Conservation (phyloP, 108 stramenopile genomes). For the Poteriospumella lacustris region DNA sequence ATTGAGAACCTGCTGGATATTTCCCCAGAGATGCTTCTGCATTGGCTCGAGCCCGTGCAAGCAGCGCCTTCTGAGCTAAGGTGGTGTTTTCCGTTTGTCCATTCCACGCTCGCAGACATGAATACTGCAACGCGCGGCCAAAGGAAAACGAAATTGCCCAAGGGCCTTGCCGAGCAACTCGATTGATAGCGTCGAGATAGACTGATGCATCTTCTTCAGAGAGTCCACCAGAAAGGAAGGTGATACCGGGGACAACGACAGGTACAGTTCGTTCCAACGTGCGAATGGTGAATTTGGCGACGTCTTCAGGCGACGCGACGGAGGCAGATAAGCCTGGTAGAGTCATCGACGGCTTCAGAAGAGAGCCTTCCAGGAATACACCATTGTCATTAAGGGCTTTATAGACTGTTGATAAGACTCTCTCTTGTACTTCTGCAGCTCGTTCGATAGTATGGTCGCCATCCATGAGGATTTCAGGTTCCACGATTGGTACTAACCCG, state of each 20-base stretch:
- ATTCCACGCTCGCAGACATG: not conserved
- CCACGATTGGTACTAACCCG: slow-evolving; percentile 11
- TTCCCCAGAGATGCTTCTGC: slow-evolving; percentile 58
- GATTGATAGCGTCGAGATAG: slow-evolving; percentile 16
- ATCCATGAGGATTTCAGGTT: slow-evolving; percentile 16
- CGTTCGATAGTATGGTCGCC: not conserved
- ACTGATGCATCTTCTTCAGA: slow-evolving; percentile 18
- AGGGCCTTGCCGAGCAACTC: not conserved
- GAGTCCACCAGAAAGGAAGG: slow-evolving; percentile 14
- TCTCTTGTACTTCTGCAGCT: slow-evolving; percentile 3
- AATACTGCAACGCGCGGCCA: not conserved
- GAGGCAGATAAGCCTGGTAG: slow-evolving; percentile 56
- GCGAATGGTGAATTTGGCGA: slow-evolving; percentile 13
- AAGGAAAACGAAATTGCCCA: slow-evolving; percentile 5
- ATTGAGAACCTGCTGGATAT: slow-evolving; percentile 59
- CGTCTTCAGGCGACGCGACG: slow-evolving; percentile 48
- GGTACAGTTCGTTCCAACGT: slow-evolving; percentile 14
- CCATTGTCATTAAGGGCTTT: slow-evolving; percentile 13
- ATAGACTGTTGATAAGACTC: not conserved
- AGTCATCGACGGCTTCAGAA: slow-evolving; percentile 16
- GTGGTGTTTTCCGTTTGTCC: not conserved
- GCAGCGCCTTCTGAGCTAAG: not conserved
- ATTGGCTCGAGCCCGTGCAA: slow-evolving; percentile 3
- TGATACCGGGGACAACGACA: not conserved
- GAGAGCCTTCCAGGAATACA: slow-evolving; percentile 2